Evolutionary conservation across 129 eudicot genomes (phyloP).

Genomic region (Lactuca sativa): DNA sequence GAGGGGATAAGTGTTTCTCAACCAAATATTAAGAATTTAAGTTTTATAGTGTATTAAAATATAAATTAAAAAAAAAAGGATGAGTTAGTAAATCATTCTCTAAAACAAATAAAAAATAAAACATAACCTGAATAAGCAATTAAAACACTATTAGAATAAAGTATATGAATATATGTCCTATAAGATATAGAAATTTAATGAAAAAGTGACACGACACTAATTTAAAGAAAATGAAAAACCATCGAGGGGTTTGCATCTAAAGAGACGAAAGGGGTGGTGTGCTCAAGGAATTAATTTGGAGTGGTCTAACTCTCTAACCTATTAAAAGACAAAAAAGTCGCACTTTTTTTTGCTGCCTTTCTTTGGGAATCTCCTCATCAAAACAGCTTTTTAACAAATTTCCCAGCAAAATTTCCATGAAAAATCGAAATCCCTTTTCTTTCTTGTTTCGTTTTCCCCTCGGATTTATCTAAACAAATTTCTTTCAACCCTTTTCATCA

Average conservation of each 20-base stretch:
- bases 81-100: no score
- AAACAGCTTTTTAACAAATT: constrained; percentile 23
- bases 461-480: constrained; percentile 7
- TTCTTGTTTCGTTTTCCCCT: constrained; percentile 10
- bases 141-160: no score
- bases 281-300: constrained; percentile 18
- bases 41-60: no score
- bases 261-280: constrained; percentile 14
- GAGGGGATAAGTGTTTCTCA: no score
- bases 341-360: constrained; percentile 41
- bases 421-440: constrained; percentile 20
- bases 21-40: no score
- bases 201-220: background rate
- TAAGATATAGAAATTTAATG: no score
- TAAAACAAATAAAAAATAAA: no score
- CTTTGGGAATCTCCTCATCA: constrained; percentile 39
- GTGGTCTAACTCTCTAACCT: constrained; percentile 4
- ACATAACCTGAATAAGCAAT: no score
- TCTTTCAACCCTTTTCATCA: background rate
- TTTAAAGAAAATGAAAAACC: no score
- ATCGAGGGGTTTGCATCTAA: background rate
- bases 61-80: no score
- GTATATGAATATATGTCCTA: no score
- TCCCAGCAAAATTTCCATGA: constrained; percentile 28
- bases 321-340: constrained; percentile 35